Evolutionary conservation across 2,329 filamentous ascomycete genomes (phyloP), one percentile per base, ranked within the genome.

Genomic region (Capronia coronata): DNA sequence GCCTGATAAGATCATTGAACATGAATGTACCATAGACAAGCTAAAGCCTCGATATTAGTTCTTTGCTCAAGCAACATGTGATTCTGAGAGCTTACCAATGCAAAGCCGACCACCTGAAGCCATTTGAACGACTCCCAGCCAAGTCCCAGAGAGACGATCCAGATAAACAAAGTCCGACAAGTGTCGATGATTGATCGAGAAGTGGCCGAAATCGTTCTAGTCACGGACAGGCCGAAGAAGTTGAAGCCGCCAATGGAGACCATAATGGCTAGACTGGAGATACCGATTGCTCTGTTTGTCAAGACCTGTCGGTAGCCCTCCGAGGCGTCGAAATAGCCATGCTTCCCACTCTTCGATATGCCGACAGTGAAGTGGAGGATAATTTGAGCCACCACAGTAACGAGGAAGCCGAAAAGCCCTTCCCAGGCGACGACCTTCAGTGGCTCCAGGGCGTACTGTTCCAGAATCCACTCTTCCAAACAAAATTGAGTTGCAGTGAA

Each of bases 191-290:
- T 97, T 25, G 88, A 94, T 54, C 93, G 82, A 1, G 91, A 88
- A 0, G 93, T 98, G 9, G 93, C 93, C 56, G 86, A 94, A 59
- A 98, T 88, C 55, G 72, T 83, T 52, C 87, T 82, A 1, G 93
- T 98, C 7, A 98, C 91, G 0, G 87, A 93, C 8, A 98, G 79
- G 6, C 93, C 93, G 68, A 98, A 98, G 75, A 94, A 98, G 72
- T 98, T 98, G 79, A 97, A 98, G 46, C 91, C 90, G 86, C 91
- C 91, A 62, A 98, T 98, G 63, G 88, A 94, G 59, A 98, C 78
- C 93, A 98, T 98, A 66, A 97, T 97, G 51, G 94, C 68, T 6
- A 97, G 47, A 58, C 88, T 94, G 18, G 87, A 87, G 2, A 90
- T 61, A 23, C 83, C 79, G 52, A 98, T 82, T 13, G 78, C 71